Conservation (phyloP, 2,329 filamentous ascomycete genomes). For the Waltergamsia citrina region DNA sequence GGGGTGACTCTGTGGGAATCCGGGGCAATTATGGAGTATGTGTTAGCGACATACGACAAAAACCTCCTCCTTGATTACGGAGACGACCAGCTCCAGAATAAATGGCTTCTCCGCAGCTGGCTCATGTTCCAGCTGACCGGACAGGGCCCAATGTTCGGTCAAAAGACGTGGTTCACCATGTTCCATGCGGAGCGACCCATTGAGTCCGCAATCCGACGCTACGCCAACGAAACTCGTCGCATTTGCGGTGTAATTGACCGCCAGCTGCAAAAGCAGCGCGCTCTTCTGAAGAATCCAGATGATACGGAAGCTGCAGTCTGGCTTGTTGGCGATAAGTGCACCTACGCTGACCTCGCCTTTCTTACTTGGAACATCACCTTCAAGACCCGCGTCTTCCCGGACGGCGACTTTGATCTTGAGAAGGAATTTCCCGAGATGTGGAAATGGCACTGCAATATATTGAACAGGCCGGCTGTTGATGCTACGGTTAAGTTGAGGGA, state of each 20-base stretch:
- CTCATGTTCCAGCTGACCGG: constrained; percentile 12
- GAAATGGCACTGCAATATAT: neutral
- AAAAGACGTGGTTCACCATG: constrained; percentile 24
- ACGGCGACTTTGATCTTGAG: neutral
- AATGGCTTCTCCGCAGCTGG: constrained; percentile 10
- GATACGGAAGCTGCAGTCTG: constrained; percentile 17
- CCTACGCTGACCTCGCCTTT: constrained; percentile 28
- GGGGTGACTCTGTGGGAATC: constrained; percentile 20
- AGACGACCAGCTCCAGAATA: neutral
- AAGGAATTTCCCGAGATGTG: neutral
- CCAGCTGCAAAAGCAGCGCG: constrained; percentile 7
- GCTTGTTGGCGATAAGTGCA: constrained; percentile 31
- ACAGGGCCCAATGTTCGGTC: constrained; percentile 35
- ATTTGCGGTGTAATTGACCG: constrained; percentile 16
- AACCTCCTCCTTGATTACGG: constrained; percentile 7
- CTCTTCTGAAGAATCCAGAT: neutral
- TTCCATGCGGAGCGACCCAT: neutral
- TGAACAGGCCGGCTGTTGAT: neutral
- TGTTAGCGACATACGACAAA: constrained; percentile 15
- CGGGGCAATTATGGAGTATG: constrained; percentile 15
- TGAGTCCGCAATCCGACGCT: constrained; percentile 13
- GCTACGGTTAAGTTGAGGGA: neutral
- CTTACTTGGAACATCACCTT: neutral
- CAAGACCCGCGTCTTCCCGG: neutral
- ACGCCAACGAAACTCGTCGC: constrained; percentile 16